These are phyloP conservation scores for Aquanectria penicillioides DNA, from an alignment of 2,329 filamentous ascomycete species.

Conservation along the genomic window DNA sequence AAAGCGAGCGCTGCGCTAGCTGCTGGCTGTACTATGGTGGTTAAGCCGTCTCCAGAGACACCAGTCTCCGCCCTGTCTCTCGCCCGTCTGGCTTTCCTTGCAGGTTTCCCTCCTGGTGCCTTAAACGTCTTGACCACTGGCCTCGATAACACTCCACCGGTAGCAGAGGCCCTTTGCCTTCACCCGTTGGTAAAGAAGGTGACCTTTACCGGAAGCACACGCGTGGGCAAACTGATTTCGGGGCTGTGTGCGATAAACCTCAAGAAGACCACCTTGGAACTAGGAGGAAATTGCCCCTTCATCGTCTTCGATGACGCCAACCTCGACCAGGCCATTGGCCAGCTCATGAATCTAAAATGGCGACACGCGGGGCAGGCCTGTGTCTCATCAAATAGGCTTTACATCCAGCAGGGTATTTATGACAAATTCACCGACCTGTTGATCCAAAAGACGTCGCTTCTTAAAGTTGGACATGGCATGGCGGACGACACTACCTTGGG, in stretches of 20 bases:
- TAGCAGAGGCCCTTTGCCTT: slow-evolving; percentile 58
- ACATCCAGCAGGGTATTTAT: slow-evolving; percentile 69
- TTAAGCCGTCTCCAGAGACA: slow-evolving; percentile 78
- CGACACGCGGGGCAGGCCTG: slow-evolving; percentile 77
- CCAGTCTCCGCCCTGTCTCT: slow-evolving; percentile 77
- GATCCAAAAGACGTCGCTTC: slow-evolving; percentile 59
- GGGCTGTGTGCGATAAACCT: slow-evolving; percentile 68
- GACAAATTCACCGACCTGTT: slow-evolving; percentile 68
- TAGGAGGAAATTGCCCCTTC: slow-evolving; percentile 75
- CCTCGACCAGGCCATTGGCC: slow-evolving; percentile 71
- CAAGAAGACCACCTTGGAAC: slow-evolving; percentile 75
- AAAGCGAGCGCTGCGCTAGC: slow-evolving; percentile 68
- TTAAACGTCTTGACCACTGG: slow-evolving; percentile 64
- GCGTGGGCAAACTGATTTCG: slow-evolving; percentile 73
- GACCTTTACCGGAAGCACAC: slow-evolving; percentile 80
- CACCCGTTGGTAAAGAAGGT: slow-evolving; percentile 67
- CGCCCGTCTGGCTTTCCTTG: slow-evolving; percentile 73
- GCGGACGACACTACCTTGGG: slow-evolving; percentile 49
- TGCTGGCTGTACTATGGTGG: slow-evolving; percentile 80
- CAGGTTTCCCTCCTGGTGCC: slow-evolving; percentile 80
- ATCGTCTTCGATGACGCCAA: slow-evolving; percentile 76
- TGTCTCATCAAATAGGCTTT: slow-evolving; percentile 71
- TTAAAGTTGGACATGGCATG: slow-evolving; percentile 71
- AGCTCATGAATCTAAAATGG: slow-evolving; percentile 56
- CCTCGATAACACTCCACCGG: slow-evolving; percentile 53